These are phyloP conservation scores for Cucurbita moschata DNA, from an alignment of 306 rosid genomes.

Conservation along the genomic window DNA sequence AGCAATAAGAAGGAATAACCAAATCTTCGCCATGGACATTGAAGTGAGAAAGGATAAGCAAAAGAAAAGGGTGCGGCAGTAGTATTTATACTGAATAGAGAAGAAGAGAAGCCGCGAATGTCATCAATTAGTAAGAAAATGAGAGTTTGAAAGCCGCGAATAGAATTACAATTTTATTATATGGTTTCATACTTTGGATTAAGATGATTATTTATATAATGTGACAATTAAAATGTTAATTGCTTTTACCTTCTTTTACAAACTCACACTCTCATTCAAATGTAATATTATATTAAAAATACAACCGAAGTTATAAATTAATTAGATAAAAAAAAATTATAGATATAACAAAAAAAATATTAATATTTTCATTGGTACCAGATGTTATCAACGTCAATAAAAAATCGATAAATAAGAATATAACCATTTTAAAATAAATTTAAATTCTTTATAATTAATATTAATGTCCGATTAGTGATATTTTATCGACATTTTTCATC, in stretches of 20 bases:
- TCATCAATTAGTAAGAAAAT: background rate
- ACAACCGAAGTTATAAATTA: too few relatives aligned
- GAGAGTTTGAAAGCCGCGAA: background rate
- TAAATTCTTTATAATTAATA: too few relatives aligned
- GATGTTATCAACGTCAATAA: too few relatives aligned
- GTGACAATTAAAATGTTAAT: background rate
- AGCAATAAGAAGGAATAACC: background rate
- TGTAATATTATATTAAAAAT: too few relatives aligned
- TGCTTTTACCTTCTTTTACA: background rate
- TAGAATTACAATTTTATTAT: background rate
- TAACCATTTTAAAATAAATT: too few relatives aligned
- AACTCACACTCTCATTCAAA: too few relatives aligned
- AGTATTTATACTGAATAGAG: background rate
- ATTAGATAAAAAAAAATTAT: too few relatives aligned
- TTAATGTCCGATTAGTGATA: too few relatives aligned
- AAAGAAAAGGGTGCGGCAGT: background rate
- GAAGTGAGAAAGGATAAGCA: background rate
- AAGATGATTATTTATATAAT: background rate
- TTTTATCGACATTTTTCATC: too few relatives aligned
- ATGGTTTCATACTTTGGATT: background rate
- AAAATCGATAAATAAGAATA: too few relatives aligned
- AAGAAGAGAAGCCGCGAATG: constrained; percentile 1
- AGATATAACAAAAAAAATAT: too few relatives aligned
- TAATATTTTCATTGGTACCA: too few relatives aligned
- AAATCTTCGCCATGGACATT: constrained; percentile 11